Base-by-base conservation (phyloP, 2,329 filamentous ascomycete species). In the Calonectria multiphialidica region DNA sequence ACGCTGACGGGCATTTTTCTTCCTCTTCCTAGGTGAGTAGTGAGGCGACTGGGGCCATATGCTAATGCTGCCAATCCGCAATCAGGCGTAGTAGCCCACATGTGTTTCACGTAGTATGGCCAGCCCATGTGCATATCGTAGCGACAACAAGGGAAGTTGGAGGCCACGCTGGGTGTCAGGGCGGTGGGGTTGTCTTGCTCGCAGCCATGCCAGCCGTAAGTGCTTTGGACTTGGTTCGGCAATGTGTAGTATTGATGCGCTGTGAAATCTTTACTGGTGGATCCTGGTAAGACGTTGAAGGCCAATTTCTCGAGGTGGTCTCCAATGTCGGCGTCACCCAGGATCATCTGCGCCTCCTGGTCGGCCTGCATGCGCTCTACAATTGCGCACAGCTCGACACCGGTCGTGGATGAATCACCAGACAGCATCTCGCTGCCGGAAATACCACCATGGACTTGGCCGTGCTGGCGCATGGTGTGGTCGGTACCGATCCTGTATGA, bases 91-190 rank as follows among this genome's bases (percentile, higher is more conserved):
- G 57, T 13, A 30, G 57, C 57, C 57, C 57, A 62, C 40, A 62
- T 62, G 37, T 62, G 57, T 37, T 62, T 62, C 40, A 45, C 57
- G n/a, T 62, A 62, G 25, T 62, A 62, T 5, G 57, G 57, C 57
- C 57, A 62, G 23, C 57, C 57, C 57, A 45, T 62, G 23, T 62
- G 57, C 57, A 62, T 62, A 15, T 62, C 25, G 25, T 33, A 45
- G 5, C 57, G 57, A 33, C 57, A 62, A 10, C 40, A 62, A 15
- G 57, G 57, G 33, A 62, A 62, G 25, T 62, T 62, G 40, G 57
- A 62, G 15, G 57, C 57, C 1, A 62, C 25, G 7, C 57, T 45
- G 4, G 57, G 57, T 2, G 57, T 45, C 2, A 62, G 37, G 16
- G 57, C 40, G 10, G 57, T 62, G 15, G 57, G 57, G 16, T 62